Evolutionary conservation across 345 rosid species (phyloP).

Genomic region (Lepidium sativum): DNA sequence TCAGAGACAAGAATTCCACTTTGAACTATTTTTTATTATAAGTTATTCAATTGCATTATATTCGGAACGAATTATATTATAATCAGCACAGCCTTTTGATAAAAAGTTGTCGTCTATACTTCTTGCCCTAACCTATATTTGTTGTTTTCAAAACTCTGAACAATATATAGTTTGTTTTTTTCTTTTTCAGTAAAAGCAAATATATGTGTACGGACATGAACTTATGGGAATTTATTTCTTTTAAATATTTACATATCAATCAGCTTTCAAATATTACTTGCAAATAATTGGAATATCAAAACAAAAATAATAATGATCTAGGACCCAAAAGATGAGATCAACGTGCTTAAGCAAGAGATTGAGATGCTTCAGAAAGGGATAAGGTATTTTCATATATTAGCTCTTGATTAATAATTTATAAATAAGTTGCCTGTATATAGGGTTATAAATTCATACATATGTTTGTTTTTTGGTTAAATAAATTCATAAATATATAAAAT

Average conservation of each 20-base stretch:
- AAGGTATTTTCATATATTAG: conserved; percentile 31
- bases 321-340: conserved; percentile 60
- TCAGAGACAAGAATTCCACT: conserved; percentile 4
- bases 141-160: background rate
- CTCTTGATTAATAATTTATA: background rate
- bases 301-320: conserved; percentile 5
- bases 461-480: no score
- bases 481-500: background rate
- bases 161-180: background rate
- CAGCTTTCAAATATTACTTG: background rate
- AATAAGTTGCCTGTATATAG: background rate
- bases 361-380: conserved; percentile 64
- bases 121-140: conserved; percentile 4
- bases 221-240: background rate
- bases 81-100: background rate
- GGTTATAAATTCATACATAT: background rate
- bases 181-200: background rate
- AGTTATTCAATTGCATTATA: background rate
- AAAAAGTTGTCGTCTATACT: background rate
- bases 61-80: conserved; percentile 1
- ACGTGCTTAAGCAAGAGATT: conserved; percentile 63
- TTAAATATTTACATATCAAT: background rate
- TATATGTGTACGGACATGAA: background rate
- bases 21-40: background rate
- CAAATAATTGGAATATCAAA: background rate